A percentile compares a stretch with the other conserved stretches of the same genome.
Conservation (phyloP, 75 land plant genomes). For the Sequoia sempervirens region DNA sequence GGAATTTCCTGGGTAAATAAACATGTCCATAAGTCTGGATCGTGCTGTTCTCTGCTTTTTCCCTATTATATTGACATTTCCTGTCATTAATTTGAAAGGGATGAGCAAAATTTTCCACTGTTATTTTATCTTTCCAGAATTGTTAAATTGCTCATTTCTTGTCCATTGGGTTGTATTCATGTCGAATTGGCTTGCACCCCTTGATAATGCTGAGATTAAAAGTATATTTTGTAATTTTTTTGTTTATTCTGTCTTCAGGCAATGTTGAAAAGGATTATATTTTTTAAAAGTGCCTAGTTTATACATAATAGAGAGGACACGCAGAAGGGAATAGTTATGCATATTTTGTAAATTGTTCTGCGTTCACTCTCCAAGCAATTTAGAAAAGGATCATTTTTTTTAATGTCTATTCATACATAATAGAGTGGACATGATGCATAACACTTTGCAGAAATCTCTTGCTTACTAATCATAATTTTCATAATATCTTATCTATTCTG, state of each 20-base stretch:
- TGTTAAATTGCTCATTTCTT: background rate
- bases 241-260: background rate
- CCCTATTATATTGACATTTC: background rate
- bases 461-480: background rate
- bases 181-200: background rate
- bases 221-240: background rate
- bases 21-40: background rate
- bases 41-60: background rate
- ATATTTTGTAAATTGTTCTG: background rate
- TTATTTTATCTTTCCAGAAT: background rate
- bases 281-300: background rate
- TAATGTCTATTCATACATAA: background rate
- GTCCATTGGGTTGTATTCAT: background rate
- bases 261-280: background rate
- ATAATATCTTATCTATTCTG: background rate
- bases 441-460: background rate
- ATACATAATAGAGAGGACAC: no score
- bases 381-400: background rate
- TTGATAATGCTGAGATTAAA: background rate
- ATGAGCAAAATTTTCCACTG: background rate
- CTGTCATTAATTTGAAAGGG: no score
- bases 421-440: background rate
- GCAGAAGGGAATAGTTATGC: no score
- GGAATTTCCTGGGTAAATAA: background rate
- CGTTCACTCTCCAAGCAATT: background rate